Evolutionary conservation across 1,139 yeast species (phyloP).

Genomic region (Eremothecium cymbalariae): DNA sequence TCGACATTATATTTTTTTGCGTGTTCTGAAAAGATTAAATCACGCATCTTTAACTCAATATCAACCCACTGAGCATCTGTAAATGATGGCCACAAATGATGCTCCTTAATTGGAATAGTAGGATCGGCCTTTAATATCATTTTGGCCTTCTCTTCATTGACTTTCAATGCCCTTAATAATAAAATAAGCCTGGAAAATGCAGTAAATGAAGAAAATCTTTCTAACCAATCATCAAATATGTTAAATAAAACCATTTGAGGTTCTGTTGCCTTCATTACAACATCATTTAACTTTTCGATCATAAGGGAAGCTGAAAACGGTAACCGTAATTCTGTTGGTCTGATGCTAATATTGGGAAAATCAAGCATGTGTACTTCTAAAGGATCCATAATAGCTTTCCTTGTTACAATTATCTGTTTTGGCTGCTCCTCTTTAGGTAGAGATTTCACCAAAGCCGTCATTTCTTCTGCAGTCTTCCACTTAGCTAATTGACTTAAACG

Average conservation of each 20-base stretch:
- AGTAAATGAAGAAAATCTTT: slow-evolving; percentile 74
- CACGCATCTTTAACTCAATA: slow-evolving; percentile 81
- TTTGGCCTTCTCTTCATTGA: slow-evolving; percentile 70
- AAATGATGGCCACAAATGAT: slow-evolving; percentile 92
- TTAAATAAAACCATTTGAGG: slow-evolving; percentile 90
- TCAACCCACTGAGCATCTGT: slow-evolving; percentile 86
- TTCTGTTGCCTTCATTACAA: slow-evolving; percentile 79
- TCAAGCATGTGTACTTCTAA: slow-evolving; percentile 95
- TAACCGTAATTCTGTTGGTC: slow-evolving; percentile 81
- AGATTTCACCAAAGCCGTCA: slow-evolving; percentile 81
- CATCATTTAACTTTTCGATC: slow-evolving; percentile 70
- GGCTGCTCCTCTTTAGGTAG: slow-evolving; percentile 94
- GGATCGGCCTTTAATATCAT: slow-evolving; percentile 70
- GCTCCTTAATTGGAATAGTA: slow-evolving; percentile 57
- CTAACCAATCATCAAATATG: slow-evolving; percentile 91
- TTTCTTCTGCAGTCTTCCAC: slow-evolving; percentile 99
- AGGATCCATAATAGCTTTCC: slow-evolving; percentile 91
- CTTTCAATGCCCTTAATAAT: slow-evolving; percentile 68
- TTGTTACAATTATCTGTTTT: slow-evolving; percentile 77
- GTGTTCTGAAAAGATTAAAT: slow-evolving; percentile 76
- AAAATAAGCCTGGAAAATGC: slow-evolving; percentile 86
- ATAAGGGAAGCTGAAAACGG: slow-evolving; percentile 87
- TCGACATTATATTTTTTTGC: slow-evolving; percentile 80
- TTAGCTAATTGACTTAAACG: slow-evolving; percentile 89
- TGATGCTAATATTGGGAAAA: slow-evolving; percentile 82